A percentile compares a stretch with the other conserved stretches of the same genome.
phyloP scores from a whole-genome alignment of 2,329 filamentous ascomycete species.

The Rutstroemia sp. region DNA sequence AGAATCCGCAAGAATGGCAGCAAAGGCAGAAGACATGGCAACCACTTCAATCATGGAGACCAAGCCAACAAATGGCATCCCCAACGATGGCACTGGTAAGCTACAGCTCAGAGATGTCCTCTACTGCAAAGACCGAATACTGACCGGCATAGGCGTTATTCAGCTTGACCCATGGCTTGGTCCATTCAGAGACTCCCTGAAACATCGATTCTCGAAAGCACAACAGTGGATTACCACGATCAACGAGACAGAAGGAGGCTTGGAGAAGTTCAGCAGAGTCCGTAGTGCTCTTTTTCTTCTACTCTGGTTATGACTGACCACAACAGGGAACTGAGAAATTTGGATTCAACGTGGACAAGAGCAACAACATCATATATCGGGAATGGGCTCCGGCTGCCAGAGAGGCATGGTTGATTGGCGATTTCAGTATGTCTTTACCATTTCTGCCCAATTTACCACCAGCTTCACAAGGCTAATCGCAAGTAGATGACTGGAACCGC shows the following conservation, averaged over 20 bases:
- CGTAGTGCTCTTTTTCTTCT: slow-evolving; percentile 20
- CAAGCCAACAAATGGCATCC: slow-evolving; percentile 42
- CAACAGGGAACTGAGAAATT: slow-evolving; percentile 74
- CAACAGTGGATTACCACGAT: slow-evolving; percentile 84
- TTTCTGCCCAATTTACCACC: slow-evolving; percentile 9
- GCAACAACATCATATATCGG: slow-evolving; percentile 82
- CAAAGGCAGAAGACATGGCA: slow-evolving; percentile 21
- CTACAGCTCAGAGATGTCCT: slow-evolving; percentile 4
- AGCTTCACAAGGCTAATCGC: slow-evolving; percentile 15
- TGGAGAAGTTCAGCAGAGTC: slow-evolving; percentile 86
- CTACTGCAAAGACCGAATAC: slow-evolving; percentile 8
- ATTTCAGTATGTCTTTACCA: slow-evolving; percentile 64
- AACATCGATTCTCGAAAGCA: slow-evolving; percentile 68
- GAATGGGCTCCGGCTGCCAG: slow-evolving; percentile 95
- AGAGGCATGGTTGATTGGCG: slow-evolving; percentile 79
- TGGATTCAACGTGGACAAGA: slow-evolving; percentile 72
- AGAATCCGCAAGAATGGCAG: slow-evolving; percentile 20
- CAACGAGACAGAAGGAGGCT: slow-evolving; percentile 73
- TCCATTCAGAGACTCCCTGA: slow-evolving; percentile 73
- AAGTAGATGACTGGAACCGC: slow-evolving; percentile 74
- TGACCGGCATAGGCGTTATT: slow-evolving; percentile 59
- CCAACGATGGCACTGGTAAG: slow-evolving; percentile 67
- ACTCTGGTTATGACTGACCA: slow-evolving; percentile 10
- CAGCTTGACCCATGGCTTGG: slow-evolving; percentile 83
- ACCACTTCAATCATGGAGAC: slow-evolving; percentile 23